Evolutionary conservation across 2,329 filamentous ascomycete genomes (phyloP), one percentile per base, ranked within the genome.

Genomic region (Onygena corvina): DNA sequence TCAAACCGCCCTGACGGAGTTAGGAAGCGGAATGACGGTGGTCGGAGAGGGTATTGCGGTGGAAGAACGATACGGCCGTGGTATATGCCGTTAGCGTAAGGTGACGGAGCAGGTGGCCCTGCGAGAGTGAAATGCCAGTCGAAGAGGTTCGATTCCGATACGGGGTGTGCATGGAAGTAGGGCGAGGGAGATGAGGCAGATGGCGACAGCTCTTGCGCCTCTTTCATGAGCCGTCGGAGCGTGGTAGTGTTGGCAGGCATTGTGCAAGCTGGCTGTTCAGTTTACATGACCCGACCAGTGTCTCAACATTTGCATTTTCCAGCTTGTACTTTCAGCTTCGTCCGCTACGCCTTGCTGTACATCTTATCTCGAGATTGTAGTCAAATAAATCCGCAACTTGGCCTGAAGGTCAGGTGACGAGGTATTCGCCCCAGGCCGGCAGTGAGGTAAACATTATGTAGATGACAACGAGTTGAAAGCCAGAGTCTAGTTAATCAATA

Each of bases 101-200:
- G 79, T 0, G 87, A 89, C 14, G 77, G 76, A 27, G 78, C 73
- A 0, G 90, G 90, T 0, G 90, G 89, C 0, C 92, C 92, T 47
- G 83, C 80, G n/a, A 98, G 75, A 0, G 92, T 98, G 70, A 96
- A 98, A 72, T 98, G 92, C 92, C 92, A 98, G 69, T 96, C 89
- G 69, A 94, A 94, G 48, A 98, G 81, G 67, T 96, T 88, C 27
- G 79, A 75, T 63, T 96, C 90, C 54, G 90, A 79, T 33, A 70
- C 64, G 0, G 92, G 92, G 3, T 81, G 75, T 34, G 90, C 92
- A 58, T 83, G 79, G 68, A 90, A 93, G 70, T 94, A 87, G 48
- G 85, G 74, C 2, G 86, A 92, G 3, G 90, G 87, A 31, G 84
- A 77, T 51, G 74, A 74, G 50, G 84, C 80, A 16, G 83, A 75